Evolutionary conservation across 2,329 filamentous ascomycete genomes (phyloP).

Genomic region (Proliferodiscus dingleyae): DNA sequence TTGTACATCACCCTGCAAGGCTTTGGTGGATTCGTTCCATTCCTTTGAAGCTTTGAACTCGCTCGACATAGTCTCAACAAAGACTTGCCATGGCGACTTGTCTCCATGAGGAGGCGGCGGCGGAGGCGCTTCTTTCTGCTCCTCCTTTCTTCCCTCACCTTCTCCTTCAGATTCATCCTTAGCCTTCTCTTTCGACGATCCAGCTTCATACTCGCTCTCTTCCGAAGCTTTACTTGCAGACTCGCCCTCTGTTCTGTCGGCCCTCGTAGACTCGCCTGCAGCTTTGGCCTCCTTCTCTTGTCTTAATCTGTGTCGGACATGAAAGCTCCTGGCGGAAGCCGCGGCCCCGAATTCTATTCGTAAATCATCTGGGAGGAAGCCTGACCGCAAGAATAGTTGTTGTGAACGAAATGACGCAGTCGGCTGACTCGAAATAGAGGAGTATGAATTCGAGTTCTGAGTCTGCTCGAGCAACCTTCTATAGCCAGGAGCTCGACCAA

Average conservation of each 20-base stretch:
- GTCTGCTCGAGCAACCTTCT: slow-evolving; percentile 33
- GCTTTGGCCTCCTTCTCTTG: slow-evolving; percentile 25
- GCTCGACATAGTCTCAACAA: slow-evolving; percentile 88
- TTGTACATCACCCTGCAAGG: slow-evolving; percentile 80
- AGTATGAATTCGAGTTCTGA: slow-evolving; percentile 21
- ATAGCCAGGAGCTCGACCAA: slow-evolving; percentile 28
- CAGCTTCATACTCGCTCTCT: slow-evolving; percentile 18
- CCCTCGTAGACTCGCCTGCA: slow-evolving; percentile 15
- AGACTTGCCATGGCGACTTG: slow-evolving; percentile 98
- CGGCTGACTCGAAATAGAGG: slow-evolving; percentile 26
- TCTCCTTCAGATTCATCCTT: slow-evolving; percentile 32
- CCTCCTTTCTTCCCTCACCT: slow-evolving; percentile 42
- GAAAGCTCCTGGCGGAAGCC: slow-evolving; percentile 20
- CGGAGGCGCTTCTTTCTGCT: slow-evolving; percentile 64
- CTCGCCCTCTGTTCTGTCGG: slow-evolving; percentile 17
- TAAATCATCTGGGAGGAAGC: slow-evolving; percentile 35
- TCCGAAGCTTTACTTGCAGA: slow-evolving; percentile 19
- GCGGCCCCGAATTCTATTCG: slow-evolving; percentile 7
- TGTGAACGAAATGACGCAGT: slow-evolving; percentile 36
- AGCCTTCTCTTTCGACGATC: slow-evolving; percentile 20
- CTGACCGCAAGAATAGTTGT: slow-evolving; percentile 34
- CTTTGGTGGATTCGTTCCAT: slow-evolving; percentile 98
- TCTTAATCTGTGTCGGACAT: slow-evolving; percentile 21
- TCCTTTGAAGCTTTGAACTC: slow-evolving; percentile 98
- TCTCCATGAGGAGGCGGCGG: slow-evolving; percentile 95